These are phyloP conservation scores for Erodium trifolium DNA, from an alignment of 441 rosid species.

Conservation along the genomic window DNA sequence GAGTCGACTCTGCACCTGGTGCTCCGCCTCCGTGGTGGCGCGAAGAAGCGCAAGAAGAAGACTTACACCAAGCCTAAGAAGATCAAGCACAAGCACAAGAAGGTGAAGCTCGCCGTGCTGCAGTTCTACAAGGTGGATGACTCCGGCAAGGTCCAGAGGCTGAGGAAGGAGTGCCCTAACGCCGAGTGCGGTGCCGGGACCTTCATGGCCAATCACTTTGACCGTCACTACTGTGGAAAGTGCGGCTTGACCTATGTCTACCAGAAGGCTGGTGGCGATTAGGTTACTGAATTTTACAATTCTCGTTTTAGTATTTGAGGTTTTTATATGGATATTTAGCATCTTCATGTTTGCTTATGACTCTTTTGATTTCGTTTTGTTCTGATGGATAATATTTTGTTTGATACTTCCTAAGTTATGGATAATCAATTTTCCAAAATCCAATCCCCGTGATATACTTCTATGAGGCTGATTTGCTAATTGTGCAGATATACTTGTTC, in stretches of 20 bases:
- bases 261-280: constrained; percentile 62
- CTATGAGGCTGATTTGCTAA: too few relatives aligned
- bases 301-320: background rate
- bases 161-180: constrained; percentile 59
- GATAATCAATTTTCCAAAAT: background rate
- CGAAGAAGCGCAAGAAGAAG: too few relatives aligned
- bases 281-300: constrained; percentile 12
- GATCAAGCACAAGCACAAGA: too few relatives aligned
- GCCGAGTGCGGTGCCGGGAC: constrained; percentile 20
- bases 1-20: too few relatives aligned
- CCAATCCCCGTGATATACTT: too few relatives aligned
- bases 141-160: constrained; percentile 52
- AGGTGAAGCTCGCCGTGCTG: too few relatives aligned
- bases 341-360: too few relatives aligned
- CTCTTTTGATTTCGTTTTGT: background rate
- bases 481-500: too few relatives aligned
- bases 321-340: background rate
- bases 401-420: background rate
- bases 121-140: constrained; percentile 13
- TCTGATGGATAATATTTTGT: background rate
- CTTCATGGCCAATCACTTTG: constrained; percentile 61
- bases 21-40: too few relatives aligned
- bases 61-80: too few relatives aligned
- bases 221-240: constrained; percentile 58
- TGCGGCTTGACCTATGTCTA: constrained; percentile 56